Base-by-base conservation (phyloP, 257 asterid genomes). In the Ajuga chamaepitys region DNA sequence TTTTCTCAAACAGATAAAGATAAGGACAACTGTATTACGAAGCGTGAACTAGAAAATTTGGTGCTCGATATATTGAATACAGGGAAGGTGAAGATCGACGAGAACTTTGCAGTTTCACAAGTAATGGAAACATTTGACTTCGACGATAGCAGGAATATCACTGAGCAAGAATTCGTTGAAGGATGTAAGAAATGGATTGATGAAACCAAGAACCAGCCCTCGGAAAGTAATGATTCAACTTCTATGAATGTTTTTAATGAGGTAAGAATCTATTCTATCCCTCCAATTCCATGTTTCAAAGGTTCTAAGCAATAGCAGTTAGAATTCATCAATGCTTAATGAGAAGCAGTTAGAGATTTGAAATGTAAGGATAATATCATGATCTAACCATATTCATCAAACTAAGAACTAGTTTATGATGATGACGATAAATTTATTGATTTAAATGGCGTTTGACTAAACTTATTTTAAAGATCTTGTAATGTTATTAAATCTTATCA, bases 131-230 rank as follows among this genome's bases (percentile, higher is more conserved):
- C 67, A n/a, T 76, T 80, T 3, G 86, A 85, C 42, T 32, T 58
- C 30, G 38, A 80, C 60, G 17, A 40, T 9, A 72, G 62, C 67
- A 48, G 13, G 47, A 58, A 4, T 4, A 82, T 82, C 57, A 62
- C 52, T 0, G 79, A 75, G 72, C 32, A 64, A 2, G 91, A 85
- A 65, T 77, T 85, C 64, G 41, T 75, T 6, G 2, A 53, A 5
- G 91, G 91, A 50, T 79, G 78, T 71, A 63, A 71, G 14, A 58
- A 74, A 68, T 82, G 83, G 81, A 73, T 85, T 35, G 65, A 37
- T 7, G 91, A 84, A 73, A 65, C 67, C 32, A n/a, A n/a, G n/a
- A 66, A 57, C 0, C 35, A 28, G 5, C 16, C 73, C 4, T 8
- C 78, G 13, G 30, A 40, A 40, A 30, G 8, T 12, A 70, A 46